Base-by-base conservation (phyloP, 805 yeast species). In the Sugiyamaella mastotermitis region DNA sequence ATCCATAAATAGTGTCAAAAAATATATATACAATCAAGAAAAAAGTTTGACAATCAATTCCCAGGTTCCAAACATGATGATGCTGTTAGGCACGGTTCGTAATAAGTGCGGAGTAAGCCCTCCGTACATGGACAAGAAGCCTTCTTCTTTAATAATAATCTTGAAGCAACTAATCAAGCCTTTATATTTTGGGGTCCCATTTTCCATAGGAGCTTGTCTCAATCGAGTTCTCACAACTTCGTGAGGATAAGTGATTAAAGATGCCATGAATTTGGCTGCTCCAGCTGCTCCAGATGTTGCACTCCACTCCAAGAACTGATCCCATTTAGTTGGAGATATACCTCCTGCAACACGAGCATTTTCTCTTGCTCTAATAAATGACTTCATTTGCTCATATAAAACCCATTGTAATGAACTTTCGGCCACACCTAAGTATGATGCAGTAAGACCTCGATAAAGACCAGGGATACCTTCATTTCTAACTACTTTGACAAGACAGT, bases 41-140 rank as follows among this genome's bases (percentile, higher is more conserved):
- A 47, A 40, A 10, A 42, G 22, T 15, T 45, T 35, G 7, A 49
- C 43, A 21, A 83, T 77, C 23, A 92, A 59, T 57, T 92, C 99
- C 97, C 97, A 92, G 3, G 97, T 88, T 32, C 99, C 98, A 67
- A 92, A 92, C 98, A 92, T 92, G 51, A 92, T 90, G 57, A 92
- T 87, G 55, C 95, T 83, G 62, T 92, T 92, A 3, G 99, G 99
- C 37, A 92, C 98, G 0, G 98, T 92, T 62, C 98, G 76, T 66
- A 92, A 73, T 53, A 92, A 66, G 63, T 92, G 99, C 3, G 99
- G 97, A 1, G 99, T 92, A 53, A 92, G 69, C 1, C 99, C 99
- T 40, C 99, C 96, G 58, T 92, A 92, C 86, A 92, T 83, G 9
- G 95, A 82, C 5, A 73, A 80, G 37, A 90, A 61, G 1, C 99